Base-by-base conservation (phyloP, 2,329 filamentous ascomycete genomes). In the Leptographium procerum region DNA sequence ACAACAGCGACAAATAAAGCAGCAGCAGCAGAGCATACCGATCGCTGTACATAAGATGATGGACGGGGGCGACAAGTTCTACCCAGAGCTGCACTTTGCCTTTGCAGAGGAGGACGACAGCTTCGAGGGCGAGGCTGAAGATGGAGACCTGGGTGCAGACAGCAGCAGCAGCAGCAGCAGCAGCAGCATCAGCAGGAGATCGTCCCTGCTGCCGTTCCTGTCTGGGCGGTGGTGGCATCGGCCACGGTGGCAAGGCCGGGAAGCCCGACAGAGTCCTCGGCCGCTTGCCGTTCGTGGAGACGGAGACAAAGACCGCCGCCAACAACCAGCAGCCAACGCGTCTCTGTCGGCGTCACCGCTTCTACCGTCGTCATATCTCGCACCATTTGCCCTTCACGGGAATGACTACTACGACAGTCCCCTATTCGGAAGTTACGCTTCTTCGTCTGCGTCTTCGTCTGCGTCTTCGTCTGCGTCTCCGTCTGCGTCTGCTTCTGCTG, bases 41-140 rank as follows among this genome's bases (percentile, higher is more conserved):
- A 78, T 81, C 1, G 87, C 82, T 1, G 77, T 91, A 57, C 82
- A 81, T 67, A 91, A 91, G 68, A 88, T 91, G 81, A 76, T 77
- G 6, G 84, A 90, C 66, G 80, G 83, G 55, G 81, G 81, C 60
- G 86, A 89, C 68, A 94, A 89, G 77, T 86, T 92, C 67, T 82
- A 85, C 64, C 74, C 85, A 58, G 79, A 88, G 51, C 86, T 89
- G 69, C 85, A 77, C 63, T 77, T 74, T 62, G 82, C 82, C 64
- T 67, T 62, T 31, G 61, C 63, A 53, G 34, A 60, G 24, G 61
- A 43, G 58, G 50, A 55, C 59, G 47, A 28, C 29, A 57, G 54
- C 56, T 26, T 10, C 40, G 55, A n/a, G n/a, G n/a, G n/a, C n/a
- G n/a, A n/a, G n/a, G n/a, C n/a, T n/a, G n/a, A n/a, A n/a, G n/a